phyloP scores from a whole-genome alignment of 306 rosid genomes.

The Sophora flavescens region DNA sequence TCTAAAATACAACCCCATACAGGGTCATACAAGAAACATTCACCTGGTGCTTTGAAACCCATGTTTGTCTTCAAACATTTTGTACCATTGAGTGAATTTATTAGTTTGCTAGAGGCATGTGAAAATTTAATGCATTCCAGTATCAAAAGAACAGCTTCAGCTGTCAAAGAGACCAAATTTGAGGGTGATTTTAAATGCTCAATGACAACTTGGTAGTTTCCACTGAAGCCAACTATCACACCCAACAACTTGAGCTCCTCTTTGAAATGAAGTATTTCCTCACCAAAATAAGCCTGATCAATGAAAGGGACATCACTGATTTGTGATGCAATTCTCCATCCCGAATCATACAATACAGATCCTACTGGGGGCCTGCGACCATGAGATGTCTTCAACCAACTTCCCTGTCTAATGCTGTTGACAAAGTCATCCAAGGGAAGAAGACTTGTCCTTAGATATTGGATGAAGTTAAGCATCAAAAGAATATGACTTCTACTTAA shows the following conservation, averaged over 20 bases:
- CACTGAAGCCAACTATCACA: conserved; percentile 54
- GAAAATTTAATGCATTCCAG: conserved; percentile 49
- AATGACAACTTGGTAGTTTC: conserved; percentile 51
- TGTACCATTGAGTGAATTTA: conserved; percentile 32
- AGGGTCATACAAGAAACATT: conserved; percentile 61
- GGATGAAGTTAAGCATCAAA: conserved; percentile 65
- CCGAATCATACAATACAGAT: conserved; percentile 60
- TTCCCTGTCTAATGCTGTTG: conserved; percentile 48
- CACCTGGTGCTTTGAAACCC: conserved; percentile 63
- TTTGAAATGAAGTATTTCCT: conserved; percentile 52
- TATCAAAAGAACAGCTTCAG: conserved; percentile 58
- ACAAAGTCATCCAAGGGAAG: conserved; percentile 53
- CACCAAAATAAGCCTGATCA: conserved; percentile 58
- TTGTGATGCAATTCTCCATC: conserved; percentile 65
- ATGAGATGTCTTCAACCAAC: conserved; percentile 64
- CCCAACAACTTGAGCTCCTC: conserved; percentile 72
- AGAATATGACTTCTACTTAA: conserved; percentile 52
- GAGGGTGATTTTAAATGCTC: conserved; percentile 63
- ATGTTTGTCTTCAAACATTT: conserved; percentile 65
- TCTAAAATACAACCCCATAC: conserved; percentile 72
- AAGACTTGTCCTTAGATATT: conserved; percentile 46
- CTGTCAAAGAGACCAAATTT: conserved; percentile 42
- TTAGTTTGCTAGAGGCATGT: conserved; percentile 29
- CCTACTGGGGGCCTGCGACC: conserved; percentile 70
- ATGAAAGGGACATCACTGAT: conserved; percentile 74